Percentiles rank a stretch among this genome's conserved stretches.
Evolutionary conservation across 805 yeast genomes (phyloP).

Genomic region (Ogataea nakhonphanomensis): DNA sequence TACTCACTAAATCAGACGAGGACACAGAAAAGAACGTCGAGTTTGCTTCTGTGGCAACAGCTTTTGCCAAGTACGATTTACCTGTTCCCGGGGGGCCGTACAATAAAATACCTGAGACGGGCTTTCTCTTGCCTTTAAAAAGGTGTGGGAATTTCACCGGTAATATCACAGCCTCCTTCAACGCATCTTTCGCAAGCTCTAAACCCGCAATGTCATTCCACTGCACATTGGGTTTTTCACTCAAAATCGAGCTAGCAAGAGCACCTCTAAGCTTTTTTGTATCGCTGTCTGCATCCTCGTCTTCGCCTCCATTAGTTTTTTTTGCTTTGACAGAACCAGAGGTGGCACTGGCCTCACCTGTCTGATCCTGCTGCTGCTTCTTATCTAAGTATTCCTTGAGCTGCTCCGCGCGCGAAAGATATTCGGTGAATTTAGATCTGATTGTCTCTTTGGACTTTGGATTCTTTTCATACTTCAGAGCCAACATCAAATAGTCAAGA

Average conservation of each 20-base stretch:
- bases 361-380: constrained; percentile 40
- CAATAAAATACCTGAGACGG: constrained; percentile 82
- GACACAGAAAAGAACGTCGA: constrained; percentile 95
- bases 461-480: constrained; percentile 91
- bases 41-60: constrained; percentile 97
- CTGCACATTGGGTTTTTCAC: constrained; percentile 86
- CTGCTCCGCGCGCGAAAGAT: constrained; percentile 89
- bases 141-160: constrained; percentile 96
- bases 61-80: constrained; percentile 93
- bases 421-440: constrained; percentile 85
- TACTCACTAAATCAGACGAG: constrained; percentile 92
- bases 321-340: constrained; percentile 57
- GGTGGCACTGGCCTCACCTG: constrained; percentile 50
- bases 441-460: constrained; percentile 84
- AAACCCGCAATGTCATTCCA: constrained; percentile 98
- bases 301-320: constrained; percentile 42
- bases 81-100: constrained; percentile 98
- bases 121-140: constrained; percentile 91
- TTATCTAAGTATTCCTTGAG: constrained; percentile 84
- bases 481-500: constrained; percentile 90
- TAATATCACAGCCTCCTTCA: constrained; percentile 94
- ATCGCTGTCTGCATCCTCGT: constrained; percentile 72
- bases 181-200: constrained; percentile 91
- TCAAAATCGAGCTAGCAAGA: constrained; percentile 82
- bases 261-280: constrained; percentile 89